Conservation (phyloP, 345 rosid genomes). For the Linum trigynum region DNA sequence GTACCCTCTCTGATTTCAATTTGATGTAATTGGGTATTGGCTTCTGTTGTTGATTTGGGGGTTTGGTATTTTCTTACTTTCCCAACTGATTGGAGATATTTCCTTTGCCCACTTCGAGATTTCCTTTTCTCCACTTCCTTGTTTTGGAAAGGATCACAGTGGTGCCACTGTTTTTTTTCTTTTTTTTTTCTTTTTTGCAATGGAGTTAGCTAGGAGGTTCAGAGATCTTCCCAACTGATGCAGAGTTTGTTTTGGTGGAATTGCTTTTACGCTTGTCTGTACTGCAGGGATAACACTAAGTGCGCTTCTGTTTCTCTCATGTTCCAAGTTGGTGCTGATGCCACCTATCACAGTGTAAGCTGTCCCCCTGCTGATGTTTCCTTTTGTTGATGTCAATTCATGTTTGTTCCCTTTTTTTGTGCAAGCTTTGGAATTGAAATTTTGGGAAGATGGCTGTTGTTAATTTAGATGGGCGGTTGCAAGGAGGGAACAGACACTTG, state of each 20-base stretch:
- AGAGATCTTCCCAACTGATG: slow-evolving; percentile 12
- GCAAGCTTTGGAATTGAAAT: neutral
- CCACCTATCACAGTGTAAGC: slow-evolving; percentile 81
- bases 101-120: neutral
- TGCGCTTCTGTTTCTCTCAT: slow-evolving; percentile 91
- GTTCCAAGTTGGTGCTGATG: slow-evolving; percentile 80
- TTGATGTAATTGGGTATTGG: neutral
- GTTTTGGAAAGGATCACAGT: slow-evolving; percentile 4
- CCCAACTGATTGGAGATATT: neutral
- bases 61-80: neutral
- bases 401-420: neutral
- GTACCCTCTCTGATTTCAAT: neutral
- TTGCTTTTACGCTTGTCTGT: slow-evolving; percentile 12
- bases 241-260: slow-evolving; percentile 9
- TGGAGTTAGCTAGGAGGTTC: slow-evolving; percentile 1
- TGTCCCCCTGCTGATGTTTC: neutral
- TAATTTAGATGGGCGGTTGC: slow-evolving; percentile 92
- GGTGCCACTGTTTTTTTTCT: slow-evolving; percentile 3
- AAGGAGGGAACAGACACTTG: slow-evolving; percentile 53
- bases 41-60: neutral
- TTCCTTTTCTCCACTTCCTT: neutral
- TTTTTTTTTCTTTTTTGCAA: neutral
- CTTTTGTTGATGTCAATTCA: neutral
- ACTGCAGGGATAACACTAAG: slow-evolving; percentile 54
- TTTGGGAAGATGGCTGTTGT: slow-evolving; percentile 6